Percentiles rank a stretch among this genome's conserved stretches.
These are phyloP conservation scores for Allium fistulosum DNA, from an alignment of 106 monocot genomes.

Conservation along the genomic window DNA sequence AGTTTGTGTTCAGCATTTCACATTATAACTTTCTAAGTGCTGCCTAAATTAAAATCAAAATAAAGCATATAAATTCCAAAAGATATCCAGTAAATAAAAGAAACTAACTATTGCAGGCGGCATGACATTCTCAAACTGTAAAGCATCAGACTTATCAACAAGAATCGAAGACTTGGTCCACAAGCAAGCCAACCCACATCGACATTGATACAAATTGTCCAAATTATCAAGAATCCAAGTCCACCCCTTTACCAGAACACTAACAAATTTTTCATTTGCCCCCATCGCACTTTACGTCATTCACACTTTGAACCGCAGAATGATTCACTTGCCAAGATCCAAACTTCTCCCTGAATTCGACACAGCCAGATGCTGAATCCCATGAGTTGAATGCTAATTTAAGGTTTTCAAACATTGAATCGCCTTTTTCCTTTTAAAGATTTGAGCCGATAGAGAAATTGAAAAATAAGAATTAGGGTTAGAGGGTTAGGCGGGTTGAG, in stretches of 20 bases:
- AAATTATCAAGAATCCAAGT: conserved; percentile 87
- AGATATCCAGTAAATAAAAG: neutral
- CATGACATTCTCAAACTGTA: conserved; percentile 56
- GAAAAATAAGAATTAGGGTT: too few relatives aligned
- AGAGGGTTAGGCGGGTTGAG: too few relatives aligned
- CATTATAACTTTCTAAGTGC: too few relatives aligned
- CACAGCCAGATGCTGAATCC: conserved; percentile 61
- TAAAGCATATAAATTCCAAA: too few relatives aligned
- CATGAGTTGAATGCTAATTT: conserved; percentile 25
- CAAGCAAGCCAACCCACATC: conserved; percentile 70
- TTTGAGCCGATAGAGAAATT: too few relatives aligned
- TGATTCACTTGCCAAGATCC: conserved; percentile 19
- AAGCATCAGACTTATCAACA: conserved; percentile 64
- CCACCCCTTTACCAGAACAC: conserved; percentile 78
- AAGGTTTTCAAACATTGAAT: conserved; percentile 1
- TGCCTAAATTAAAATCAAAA: too few relatives aligned
- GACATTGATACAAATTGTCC: conserved; percentile 68
- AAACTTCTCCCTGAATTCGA: conserved; percentile 31
- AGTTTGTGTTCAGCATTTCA: too few relatives aligned
- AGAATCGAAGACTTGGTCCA: conserved; percentile 70
- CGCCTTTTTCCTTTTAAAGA: too few relatives aligned
- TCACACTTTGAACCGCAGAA: conserved; percentile 30
- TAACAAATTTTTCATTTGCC: conserved; percentile 26
- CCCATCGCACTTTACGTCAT: conserved; percentile 16
- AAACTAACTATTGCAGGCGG: conserved; percentile 49